phyloP scores from a whole-genome alignment of 306 rosid species.

The Castanea crenata region DNA sequence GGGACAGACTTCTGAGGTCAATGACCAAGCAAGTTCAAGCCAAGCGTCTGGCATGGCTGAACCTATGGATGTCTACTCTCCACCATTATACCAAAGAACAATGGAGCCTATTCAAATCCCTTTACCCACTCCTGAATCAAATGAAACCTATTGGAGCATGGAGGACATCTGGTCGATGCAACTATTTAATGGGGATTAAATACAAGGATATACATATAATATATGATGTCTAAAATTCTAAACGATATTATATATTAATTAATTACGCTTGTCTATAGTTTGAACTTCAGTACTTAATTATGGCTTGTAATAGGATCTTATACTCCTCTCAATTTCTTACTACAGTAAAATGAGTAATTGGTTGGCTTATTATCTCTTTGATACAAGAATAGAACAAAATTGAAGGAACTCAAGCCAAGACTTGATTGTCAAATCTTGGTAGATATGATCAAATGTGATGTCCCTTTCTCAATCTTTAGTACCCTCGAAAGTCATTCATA shows the following conservation, averaged over 20 bases:
- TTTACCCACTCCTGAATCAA: conserved; percentile 28
- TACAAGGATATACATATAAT: neutral
- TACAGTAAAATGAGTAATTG: conserved; percentile 20
- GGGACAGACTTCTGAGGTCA: conserved; percentile 39
- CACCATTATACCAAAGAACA: conserved; percentile 29
- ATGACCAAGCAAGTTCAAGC: conserved; percentile 45
- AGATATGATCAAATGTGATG: neutral
- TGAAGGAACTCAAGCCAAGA: conserved; percentile 18
- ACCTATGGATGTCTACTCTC: conserved; percentile 46
- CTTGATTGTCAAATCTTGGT: neutral
- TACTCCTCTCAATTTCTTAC: conserved; percentile 6
- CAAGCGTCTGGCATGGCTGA: conserved; percentile 35
- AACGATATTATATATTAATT: neutral
- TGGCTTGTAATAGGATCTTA: conserved; percentile 39
- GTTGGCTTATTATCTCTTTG: conserved; percentile 25
- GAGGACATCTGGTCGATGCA: conserved; percentile 98
- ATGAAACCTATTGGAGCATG: conserved; percentile 72
- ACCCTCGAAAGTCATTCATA: neutral
- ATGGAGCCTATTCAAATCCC: conserved; percentile 34
- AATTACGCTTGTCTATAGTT: conserved; percentile 35
- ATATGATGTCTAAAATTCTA: neutral
- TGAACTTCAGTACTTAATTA: conserved; percentile 17
- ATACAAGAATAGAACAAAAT: neutral
- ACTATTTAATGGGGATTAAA: conserved; percentile 54
- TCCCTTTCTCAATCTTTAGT: neutral